These are phyloP conservation scores for Jackrogersella multiformis DNA, from an alignment of 495 filamentous ascomycete species.

Conservation along the genomic window DNA sequence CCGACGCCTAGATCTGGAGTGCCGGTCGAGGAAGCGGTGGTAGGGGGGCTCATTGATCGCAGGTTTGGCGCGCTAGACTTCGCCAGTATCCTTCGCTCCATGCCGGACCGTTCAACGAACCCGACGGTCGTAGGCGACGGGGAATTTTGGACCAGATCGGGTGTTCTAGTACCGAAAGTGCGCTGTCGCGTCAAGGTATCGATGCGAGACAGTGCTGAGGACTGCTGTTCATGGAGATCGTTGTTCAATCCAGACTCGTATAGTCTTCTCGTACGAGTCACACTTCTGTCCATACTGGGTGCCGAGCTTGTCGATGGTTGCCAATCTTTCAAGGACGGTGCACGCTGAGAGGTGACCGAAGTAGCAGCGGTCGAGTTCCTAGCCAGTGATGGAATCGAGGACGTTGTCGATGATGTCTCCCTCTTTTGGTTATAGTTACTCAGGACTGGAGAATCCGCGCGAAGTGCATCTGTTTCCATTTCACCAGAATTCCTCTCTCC, in stretches of 20 bases:
- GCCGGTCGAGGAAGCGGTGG: constrained; percentile 42
- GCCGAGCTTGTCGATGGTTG: constrained; percentile 51
- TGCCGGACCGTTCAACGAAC: constrained; percentile 47
- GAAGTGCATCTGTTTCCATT: constrained; percentile 53
- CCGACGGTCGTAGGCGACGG: constrained; percentile 45
- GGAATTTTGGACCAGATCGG: constrained; percentile 50
- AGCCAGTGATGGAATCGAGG: constrained; percentile 73
- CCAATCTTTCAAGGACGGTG: constrained; percentile 59
- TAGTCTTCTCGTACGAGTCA: constrained; percentile 75
- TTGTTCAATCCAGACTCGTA: constrained; percentile 88
- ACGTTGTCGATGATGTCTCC: constrained; percentile 87
- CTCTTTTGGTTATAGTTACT: constrained; percentile 75
- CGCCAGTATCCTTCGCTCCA: constrained; percentile 50
- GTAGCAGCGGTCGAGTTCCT: constrained; percentile 91
- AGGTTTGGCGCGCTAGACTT: constrained; percentile 61
- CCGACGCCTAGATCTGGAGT: constrained; percentile 44
- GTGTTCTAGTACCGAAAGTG: constrained; percentile 59
- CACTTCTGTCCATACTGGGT: constrained; percentile 57
- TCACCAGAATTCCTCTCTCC: constrained; percentile 49
- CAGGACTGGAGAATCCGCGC: constrained; percentile 67
- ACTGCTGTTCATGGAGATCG: constrained; percentile 81
- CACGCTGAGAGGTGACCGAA: constrained; percentile 73
- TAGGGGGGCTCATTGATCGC: constrained; percentile 53
- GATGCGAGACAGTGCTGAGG: constrained; percentile 76
- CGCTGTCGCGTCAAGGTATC: constrained; percentile 75